Conservation (phyloP, 2,329 filamentous ascomycete species). For the Aureobasidium melanogenum region DNA sequence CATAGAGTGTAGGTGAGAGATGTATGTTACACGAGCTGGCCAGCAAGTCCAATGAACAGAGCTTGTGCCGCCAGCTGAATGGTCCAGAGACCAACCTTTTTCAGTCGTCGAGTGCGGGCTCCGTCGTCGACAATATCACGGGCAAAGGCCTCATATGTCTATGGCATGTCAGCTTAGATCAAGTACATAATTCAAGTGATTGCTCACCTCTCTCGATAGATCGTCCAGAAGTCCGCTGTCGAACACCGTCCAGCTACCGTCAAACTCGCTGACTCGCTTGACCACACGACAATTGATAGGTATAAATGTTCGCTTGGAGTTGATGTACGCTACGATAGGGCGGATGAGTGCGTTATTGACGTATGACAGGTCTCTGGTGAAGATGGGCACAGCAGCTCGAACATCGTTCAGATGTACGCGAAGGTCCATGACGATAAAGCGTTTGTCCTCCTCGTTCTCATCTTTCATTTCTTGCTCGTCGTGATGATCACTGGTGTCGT, state of each 20-base stretch:
- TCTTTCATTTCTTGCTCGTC: slow-evolving; percentile 14
- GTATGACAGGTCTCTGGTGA: slow-evolving; percentile 85
- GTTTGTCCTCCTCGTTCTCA: slow-evolving; percentile 47
- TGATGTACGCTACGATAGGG: slow-evolving; percentile 97
- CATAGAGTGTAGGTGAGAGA: background rate
- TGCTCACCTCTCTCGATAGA: slow-evolving; percentile 64
- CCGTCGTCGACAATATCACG: slow-evolving; percentile 86
- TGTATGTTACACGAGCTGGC: slow-evolving; percentile 51
- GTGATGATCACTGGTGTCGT: slow-evolving; percentile 20
- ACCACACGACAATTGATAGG: slow-evolving; percentile 91
- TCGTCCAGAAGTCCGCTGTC: slow-evolving; percentile 94
- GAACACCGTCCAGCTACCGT: slow-evolving; percentile 89
- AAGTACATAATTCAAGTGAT: background rate
- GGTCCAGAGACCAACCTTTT: slow-evolving; percentile 95
- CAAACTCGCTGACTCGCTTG: slow-evolving; percentile 80
- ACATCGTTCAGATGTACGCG: slow-evolving; percentile 94
- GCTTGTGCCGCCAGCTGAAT: slow-evolving; percentile 86
- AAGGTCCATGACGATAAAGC: slow-evolving; percentile 87
- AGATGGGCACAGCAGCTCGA: slow-evolving; percentile 83
- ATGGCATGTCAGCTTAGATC: slow-evolving; percentile 5
- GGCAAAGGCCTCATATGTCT: slow-evolving; percentile 89
- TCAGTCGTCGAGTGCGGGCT: slow-evolving; percentile 74
- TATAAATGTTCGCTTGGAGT: slow-evolving; percentile 88
- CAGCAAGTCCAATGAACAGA: slow-evolving; percentile 88
- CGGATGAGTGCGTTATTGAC: slow-evolving; percentile 92